Evolutionary conservation across 2,329 filamentous ascomycete genomes (phyloP).

Genomic region (Boeremia exigua): DNA sequence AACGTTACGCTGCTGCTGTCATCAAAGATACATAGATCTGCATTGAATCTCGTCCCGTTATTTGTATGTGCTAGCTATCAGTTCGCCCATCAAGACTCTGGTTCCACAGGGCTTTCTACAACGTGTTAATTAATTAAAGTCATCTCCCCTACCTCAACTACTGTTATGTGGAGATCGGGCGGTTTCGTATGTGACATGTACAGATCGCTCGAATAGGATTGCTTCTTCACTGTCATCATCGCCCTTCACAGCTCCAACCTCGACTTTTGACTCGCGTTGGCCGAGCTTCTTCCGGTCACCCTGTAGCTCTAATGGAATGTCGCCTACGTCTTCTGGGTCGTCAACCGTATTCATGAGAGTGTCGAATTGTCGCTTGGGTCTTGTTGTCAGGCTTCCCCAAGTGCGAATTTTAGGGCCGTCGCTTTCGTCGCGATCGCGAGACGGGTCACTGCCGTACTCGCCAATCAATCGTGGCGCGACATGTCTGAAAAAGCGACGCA

Average conservation of each 20-base stretch:
- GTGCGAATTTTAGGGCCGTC: conserved; percentile 12
- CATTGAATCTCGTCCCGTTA: too few species aligned
- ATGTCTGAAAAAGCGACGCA: conserved; percentile 51
- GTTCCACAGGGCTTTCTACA: too few species aligned
- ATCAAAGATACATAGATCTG: too few species aligned
- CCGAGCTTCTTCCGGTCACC: neutral
- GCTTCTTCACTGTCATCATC: conserved; percentile 28
- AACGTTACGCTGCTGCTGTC: too few species aligned
- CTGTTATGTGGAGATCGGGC: neutral
- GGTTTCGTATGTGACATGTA: conserved; percentile 25
- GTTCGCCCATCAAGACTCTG: too few species aligned
- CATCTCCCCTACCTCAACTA: neutral
- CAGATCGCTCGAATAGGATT: conserved; percentile 26
- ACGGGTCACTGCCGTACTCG: conserved; percentile 19
- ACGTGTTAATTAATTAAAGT: too few species aligned
- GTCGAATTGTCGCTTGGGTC: conserved; percentile 21
- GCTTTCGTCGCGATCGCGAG: neutral
- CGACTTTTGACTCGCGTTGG: conserved; percentile 6
- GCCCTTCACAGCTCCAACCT: neutral
- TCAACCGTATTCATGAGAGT: conserved; percentile 26
- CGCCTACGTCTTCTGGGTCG: conserved; percentile 5
- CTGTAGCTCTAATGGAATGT: conserved; percentile 14
- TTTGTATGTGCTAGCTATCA: too few species aligned
- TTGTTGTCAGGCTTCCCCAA: conserved; percentile 14
- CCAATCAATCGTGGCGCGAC: conserved; percentile 39